Conservation (phyloP, 257 asterid genomes). For the Henckelia pumila region DNA sequence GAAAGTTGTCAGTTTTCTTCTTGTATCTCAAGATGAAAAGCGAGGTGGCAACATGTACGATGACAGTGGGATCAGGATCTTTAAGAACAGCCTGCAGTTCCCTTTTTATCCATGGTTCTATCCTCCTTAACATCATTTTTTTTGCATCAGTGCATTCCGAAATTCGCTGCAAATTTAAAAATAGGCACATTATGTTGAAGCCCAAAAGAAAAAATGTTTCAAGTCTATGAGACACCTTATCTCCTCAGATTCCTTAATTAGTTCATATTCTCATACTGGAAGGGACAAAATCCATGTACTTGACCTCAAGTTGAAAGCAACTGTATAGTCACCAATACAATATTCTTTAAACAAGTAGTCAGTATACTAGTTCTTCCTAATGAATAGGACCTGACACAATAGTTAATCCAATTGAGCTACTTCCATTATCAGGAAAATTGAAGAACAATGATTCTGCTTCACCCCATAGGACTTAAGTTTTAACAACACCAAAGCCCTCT, state of each 20-base stretch:
- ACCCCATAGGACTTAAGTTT: background rate
- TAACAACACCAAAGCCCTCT: background rate
- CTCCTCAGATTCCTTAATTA: background rate
- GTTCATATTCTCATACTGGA: background rate
- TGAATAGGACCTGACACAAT: background rate
- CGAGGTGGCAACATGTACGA: conserved; percentile 54
- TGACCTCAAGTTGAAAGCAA: background rate
- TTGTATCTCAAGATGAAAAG: conserved; percentile 36
- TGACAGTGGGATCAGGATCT: conserved; percentile 61
- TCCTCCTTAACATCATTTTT: conserved; percentile 34
- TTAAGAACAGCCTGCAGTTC: conserved; percentile 60
- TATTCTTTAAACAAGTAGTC: background rate
- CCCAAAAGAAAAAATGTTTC: background rate
- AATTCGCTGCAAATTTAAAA: conserved; percentile 32
- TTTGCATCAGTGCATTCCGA: conserved; percentile 24
- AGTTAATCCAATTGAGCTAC: conserved; percentile 1
- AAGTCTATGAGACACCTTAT: background rate
- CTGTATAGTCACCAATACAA: background rate
- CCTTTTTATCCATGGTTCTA: conserved; percentile 55
- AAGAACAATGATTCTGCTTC: background rate
- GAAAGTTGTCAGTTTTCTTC: conserved; percentile 23
- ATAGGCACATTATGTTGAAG: no score
- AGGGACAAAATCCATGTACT: background rate
- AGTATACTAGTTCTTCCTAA: background rate
- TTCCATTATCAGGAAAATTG: background rate